Evolutionary conservation across 2,329 filamentous ascomycete genomes (phyloP), one percentile per base, ranked within the genome.

Genomic region (Aquanectria penicillioides): DNA sequence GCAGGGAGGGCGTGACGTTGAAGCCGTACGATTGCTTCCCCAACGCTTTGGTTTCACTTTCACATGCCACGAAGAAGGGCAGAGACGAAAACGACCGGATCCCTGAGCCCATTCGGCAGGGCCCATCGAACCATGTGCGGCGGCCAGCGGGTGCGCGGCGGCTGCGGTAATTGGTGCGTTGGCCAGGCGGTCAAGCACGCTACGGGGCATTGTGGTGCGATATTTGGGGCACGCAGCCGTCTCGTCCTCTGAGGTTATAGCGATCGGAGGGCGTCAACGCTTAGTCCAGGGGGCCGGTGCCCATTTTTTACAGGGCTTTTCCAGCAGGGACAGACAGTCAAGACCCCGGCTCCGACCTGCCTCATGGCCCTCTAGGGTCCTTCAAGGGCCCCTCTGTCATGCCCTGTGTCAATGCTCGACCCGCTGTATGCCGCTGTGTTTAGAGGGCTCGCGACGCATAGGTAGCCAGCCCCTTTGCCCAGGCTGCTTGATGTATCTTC

Each of bases 41-140:
- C 47, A 57, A 52, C 54, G 41, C 31, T 52, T 57, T 57, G 54
- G 47, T 48, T 20, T 26, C 40, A 15, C 22, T 58, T 58, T 58
- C 55, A 58, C 55, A 58, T 58, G 55, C 48, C 55, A 47, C 25
- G 15, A 9, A 25, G 12, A 22, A 13, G 26, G 22, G 28, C 25
- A 46, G 26, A 20, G 26, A 52, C 48, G 55, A 55, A 55, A 55
- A 59, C 29, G 31, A 37, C 43, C 43, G 51, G 57, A 56, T 59
- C 57, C 46, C 57, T 59, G 51, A 56, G 57, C 51, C 57, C 51
- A 59, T 59, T 37, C 12, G 43, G 10, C n/a, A 46, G 20, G 33
- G 34, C 36, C 43, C 46, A 59, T 59, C 57, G 57, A 59, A 59
- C 57, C 57, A 59, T 51, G 26, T 17, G 38, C 50, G 50, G 50